Conservation (phyloP, 345 rosid genomes). For the Arabidopsis arenosa region DNA sequence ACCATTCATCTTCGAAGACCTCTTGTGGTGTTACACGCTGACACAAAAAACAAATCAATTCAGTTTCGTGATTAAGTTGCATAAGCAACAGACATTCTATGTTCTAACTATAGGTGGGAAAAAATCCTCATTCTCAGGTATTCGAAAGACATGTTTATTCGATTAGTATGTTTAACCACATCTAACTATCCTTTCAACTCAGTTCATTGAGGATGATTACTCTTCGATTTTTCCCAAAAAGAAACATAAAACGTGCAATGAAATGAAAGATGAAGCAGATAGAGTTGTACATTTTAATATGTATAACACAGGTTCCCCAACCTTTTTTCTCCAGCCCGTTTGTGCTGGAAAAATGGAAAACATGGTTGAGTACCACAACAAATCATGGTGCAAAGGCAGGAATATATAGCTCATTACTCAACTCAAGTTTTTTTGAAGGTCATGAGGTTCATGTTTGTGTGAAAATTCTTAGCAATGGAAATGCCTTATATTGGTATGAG, state of each 20-base stretch:
- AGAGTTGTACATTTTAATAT: constrained; percentile 49
- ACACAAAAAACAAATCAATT: constrained; percentile 29
- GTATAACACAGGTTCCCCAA: constrained; percentile 44
- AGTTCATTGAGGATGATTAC: too few species aligned
- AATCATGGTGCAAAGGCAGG: constrained; percentile 5
- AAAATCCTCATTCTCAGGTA: neutral
- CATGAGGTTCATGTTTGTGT: constrained; percentile 11
- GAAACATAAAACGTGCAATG: neutral
- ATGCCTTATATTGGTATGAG: neutral
- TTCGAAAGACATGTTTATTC: neutral
- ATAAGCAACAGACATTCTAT: neutral
- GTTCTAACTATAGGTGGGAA: too few species aligned
- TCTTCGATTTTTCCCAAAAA: neutral
- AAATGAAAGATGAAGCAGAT: constrained; percentile 47
- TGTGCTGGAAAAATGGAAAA: constrained; percentile 48
- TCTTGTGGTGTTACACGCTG: constrained; percentile 91
- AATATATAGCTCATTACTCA: constrained; percentile 4
- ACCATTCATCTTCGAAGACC: constrained; percentile 88
- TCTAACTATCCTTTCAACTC: neutral
- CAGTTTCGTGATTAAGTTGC: neutral
- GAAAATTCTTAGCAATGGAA: constrained; percentile 1
- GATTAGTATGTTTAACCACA: neutral
- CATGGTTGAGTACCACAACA: constrained; percentile 34
- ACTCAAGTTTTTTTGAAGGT: neutral
- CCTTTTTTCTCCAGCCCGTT: constrained; percentile 46